Base-by-base conservation (phyloP, 306 rosid genomes). In the Fragaria iinumae region DNA sequence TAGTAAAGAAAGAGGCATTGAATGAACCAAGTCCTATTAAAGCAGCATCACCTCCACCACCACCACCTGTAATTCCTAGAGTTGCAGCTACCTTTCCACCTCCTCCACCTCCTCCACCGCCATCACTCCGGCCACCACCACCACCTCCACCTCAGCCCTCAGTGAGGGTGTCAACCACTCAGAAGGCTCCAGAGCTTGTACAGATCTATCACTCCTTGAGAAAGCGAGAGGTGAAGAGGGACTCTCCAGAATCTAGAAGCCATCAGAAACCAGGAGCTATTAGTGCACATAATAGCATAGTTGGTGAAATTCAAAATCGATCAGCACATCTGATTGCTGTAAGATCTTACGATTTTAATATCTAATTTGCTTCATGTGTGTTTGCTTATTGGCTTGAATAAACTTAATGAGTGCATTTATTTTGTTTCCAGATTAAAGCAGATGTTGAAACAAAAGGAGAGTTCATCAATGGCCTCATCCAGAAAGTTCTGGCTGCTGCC, bases 381-480 rank as follows among this genome's bases (percentile, higher is more conserved):
- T 68, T 27, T 78, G 32, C 69, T 59, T 18, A 60, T 43, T 73
- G 27, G 73, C 63, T 67, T 53, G 14, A 80, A 74, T 45, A 48
- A 5, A 69, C 52, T 50, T 68, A 67, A 43, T 76, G 77, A 68
- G 50, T 41, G 43, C 9, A 13, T 45, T 50, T 12, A 11, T 60
- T 12, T 86, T 47, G 20, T 87, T 79, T 82, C 80, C 88, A 91
- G 98, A 90, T 93, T 81, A 90, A 80, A 87, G 76, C 90, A 17
- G 98, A 93, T 81, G 89, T 93, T 78, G 93, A 93, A 90, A 88
- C 93, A 34, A 93, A 93, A 85, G 98, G 97, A 73, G 94, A 90
- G 56, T 85, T 91, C 86, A 86, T 93, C 83, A 89, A 91, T 80
- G 89, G 80, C 75, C 96, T 93, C 60, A 93, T 90, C 21, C 85